phyloP scores from a whole-genome alignment of 768 basidiomycete genomes.

The Galerina sulciceps region DNA sequence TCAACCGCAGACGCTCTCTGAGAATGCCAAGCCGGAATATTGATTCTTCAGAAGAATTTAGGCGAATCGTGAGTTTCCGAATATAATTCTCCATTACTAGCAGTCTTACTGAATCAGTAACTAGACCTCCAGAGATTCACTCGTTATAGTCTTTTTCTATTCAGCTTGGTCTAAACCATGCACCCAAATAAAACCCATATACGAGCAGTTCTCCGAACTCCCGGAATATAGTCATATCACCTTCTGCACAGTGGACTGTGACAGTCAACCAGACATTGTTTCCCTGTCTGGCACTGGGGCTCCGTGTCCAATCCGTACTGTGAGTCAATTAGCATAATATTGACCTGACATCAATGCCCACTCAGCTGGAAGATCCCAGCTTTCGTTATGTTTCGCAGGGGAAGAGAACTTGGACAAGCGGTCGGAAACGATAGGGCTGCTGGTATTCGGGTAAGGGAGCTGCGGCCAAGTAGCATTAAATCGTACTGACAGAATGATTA shows the following conservation, averaged over 20 bases:
- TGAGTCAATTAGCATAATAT: not conserved
- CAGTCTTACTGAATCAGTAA: not conserved
- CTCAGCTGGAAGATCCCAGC: not conserved
- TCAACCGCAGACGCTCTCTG: not conserved
- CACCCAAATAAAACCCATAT: not conserved
- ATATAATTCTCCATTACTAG: not conserved
- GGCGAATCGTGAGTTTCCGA: not conserved
- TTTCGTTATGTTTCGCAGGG: not conserved
- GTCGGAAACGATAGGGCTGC: not conserved
- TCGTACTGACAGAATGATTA: not conserved
- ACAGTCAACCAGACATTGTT: constrained; percentile 10
- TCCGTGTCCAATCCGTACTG: not conserved
- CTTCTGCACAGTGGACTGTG: constrained; percentile 12
- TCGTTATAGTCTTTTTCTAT: constrained; percentile 9
- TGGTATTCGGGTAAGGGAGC: not conserved
- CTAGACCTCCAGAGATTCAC: not conserved
- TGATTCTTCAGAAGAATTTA: not conserved
- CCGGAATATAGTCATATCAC: constrained; percentile 2
- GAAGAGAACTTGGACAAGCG: not conserved
- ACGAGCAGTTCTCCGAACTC: not conserved
- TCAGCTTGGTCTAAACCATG: constrained; percentile 4
- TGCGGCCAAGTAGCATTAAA: not conserved
- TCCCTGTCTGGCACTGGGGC: not conserved
- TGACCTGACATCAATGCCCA: not conserved
- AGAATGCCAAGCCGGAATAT: not conserved